These are phyloP conservation scores for Fusarium irregulare DNA, from an alignment of 2,329 filamentous ascomycete genomes.

Conservation along the genomic window DNA sequence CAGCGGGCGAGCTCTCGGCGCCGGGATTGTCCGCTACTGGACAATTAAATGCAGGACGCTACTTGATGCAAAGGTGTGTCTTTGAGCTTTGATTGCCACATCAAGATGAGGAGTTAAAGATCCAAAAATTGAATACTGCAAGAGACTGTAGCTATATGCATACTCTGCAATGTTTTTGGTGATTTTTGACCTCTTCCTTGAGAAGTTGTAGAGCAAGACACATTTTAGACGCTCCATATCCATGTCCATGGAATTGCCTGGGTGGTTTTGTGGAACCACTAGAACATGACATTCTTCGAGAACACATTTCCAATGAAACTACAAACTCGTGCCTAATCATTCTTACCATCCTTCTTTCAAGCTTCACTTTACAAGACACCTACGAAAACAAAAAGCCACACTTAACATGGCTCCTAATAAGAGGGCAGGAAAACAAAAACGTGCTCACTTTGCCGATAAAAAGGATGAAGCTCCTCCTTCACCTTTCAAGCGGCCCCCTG, in stretches of 20 bases:
- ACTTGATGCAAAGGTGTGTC: neutral
- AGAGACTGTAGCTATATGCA: neutral
- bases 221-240: neutral
- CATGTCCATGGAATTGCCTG: slow-evolving; percentile 2
- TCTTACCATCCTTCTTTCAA: slow-evolving; percentile 7
- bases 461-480: slow-evolving; percentile 58
- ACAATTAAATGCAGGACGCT: neutral
- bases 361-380: slow-evolving; percentile 5
- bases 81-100: neutral
- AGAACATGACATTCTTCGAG: slow-evolving; percentile 23
- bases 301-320: slow-evolving; percentile 38
- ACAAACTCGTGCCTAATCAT: slow-evolving; percentile 14
- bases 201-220: neutral
- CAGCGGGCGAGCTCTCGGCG: slow-evolving; percentile 21
- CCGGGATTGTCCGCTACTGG: slow-evolving; percentile 40
- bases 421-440: slow-evolving; percentile 50
- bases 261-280: slow-evolving; percentile 33
- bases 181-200: neutral
- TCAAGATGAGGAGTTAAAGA: neutral
- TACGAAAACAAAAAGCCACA: neutral
- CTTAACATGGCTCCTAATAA: slow-evolving; percentile 51
- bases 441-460: slow-evolving; percentile 38
- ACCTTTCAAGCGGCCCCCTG: slow-evolving; percentile 76
- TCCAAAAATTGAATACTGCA: neutral
- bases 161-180: neutral